Evolutionary conservation across 2,329 filamentous ascomycete genomes (phyloP), one percentile per base, ranked within the genome.

Genomic region (Alternaria conjuncta): DNA sequence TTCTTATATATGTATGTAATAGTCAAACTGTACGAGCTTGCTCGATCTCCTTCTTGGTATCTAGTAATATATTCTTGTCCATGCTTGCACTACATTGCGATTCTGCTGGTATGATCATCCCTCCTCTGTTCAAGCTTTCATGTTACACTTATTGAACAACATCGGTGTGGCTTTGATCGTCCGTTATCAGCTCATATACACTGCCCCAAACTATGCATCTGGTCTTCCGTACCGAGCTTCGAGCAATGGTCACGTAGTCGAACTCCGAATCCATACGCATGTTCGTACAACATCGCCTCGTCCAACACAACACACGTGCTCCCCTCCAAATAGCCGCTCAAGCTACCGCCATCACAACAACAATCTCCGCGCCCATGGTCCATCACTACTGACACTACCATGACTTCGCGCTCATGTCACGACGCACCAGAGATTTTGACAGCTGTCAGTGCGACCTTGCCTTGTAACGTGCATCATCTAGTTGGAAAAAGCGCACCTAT

Each of bases 371-470:
- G 23, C 13, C 28, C 36, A 46, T 20, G 41, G 26, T 15, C 12
- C 23, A 53, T 36, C 26, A 47, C 32, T 51, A 15, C 26, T 11
- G 15, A 18, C 18, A 15, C 49, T 21, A 36, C 25, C 9, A 18
- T 21, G 6, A 20, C 28, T 36, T 36, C 13, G 20, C 20, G 36
- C 12, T 41, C 55, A 59, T 43, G 55, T 55, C 25, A 55, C 47
- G 25, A 21, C 26, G 23, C 23, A 32, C 30, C 20, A 32, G 13
- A 11, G 20, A 43, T 58, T 51, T 30, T 66, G 64, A 61, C 61
- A 59, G 57, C 55, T 64, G 50, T 59, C 57, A 57, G 61, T 66
- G 18, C 20, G 26, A 63, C 50, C 13, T 20, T 43, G n/a, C 15
- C 15, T 32, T 46, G 55, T n/a, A 43, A 55, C 32, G 18, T n/a